Base-by-base conservation (phyloP, 495 filamentous ascomycete species). In the Margaritispora aquatica region DNA sequence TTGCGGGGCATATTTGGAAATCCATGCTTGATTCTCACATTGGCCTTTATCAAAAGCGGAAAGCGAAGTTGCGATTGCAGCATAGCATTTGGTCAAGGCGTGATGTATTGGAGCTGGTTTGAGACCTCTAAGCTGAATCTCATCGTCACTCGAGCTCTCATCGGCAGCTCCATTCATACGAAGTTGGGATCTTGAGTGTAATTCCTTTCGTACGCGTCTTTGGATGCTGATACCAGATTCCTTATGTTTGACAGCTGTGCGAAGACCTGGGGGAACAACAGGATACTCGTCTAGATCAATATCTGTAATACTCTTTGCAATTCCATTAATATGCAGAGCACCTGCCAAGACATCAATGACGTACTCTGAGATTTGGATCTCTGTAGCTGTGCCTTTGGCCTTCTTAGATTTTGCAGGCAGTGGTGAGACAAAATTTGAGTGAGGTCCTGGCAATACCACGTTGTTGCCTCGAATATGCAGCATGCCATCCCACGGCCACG, bases 1-100 rank as follows among this genome's bases (percentile, higher is more conserved):
- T 26, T 66, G 73, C 0, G 95, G 95, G 0, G 90, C 84, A 75
- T 97, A 96, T 63, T 99, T 99, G 26, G 92, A 85, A 1, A 74
- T 65, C 95, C 95, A 99, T 41, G 84, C 72, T 24, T 77, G 74
- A 0, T 74, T 77, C 64, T 97, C 94, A 63, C 86, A 96, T 41
- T 81, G 75, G 19, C 82, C 86, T 61, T 69, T 81, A 71, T 99
- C 95, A 66, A 94, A 97, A 17, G 94, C 84, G 0, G 85, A 90
- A 17, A 90, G 75, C 0, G 80, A 77, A 1, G 71, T 75, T 19
- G 72, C 67, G 21, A 97, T 78, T 4, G 74, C 77, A 1, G 77
- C 65, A 57, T 86, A 88, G 1, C 90, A 73, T 11, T 77, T 80
- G 0, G 69, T 54, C n/a, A 93, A 72, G 15, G 83, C 82, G 0